Base-by-base conservation (phyloP, 805 yeast species). In the Peterozyma toletana region DNA sequence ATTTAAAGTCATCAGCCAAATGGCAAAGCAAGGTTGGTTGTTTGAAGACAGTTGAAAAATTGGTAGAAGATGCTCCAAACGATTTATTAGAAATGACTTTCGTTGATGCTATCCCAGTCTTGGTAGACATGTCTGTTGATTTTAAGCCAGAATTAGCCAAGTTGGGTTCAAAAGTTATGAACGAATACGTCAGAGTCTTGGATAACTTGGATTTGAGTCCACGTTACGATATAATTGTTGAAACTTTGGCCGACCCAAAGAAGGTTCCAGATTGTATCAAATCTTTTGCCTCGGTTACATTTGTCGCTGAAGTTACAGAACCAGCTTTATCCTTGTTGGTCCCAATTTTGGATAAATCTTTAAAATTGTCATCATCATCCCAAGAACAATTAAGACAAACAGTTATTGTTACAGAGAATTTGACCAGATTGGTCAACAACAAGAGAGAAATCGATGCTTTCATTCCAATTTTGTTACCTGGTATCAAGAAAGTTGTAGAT, bases 251-350 rank as follows among this genome's bases (percentile, higher is more conserved):
- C 39, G 86, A 91, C 59, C 98, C 98, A 44, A 73, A 73, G 51
- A 85, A 86, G 59, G 95, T 91, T 40, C 86, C 96, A 45, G 83
- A 77, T 47, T 89, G 96, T 65, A 86, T 91, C 63, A 86, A 84
- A 65, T 78, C 91, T 37, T 75, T 91, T 50, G 84, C 96, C 2
- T 85, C 95, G 35, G 97, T 91, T 43, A 93, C 99, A 0, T 91
- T 91, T 63, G 98, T 91, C 40, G 96, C 99, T 39, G 99, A 93
- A 69, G 99, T 91, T 50, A 93, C 97, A 13, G 98, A 90, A 68
- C 95, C 98, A 5, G 95, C 95, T 3, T 72, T 91, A 54, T 78
- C 98, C 9, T 67, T 91, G 45, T 72, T 91, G 57, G 97, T 87
- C 38, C 99, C 99, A 39, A 90, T 90, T 52, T 76, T 91, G 56